Evolutionary conservation across 495 filamentous ascomycete genomes (phyloP), one percentile per base, ranked within the genome.

Genomic region (Annulohypoxylon maeteangense): DNA sequence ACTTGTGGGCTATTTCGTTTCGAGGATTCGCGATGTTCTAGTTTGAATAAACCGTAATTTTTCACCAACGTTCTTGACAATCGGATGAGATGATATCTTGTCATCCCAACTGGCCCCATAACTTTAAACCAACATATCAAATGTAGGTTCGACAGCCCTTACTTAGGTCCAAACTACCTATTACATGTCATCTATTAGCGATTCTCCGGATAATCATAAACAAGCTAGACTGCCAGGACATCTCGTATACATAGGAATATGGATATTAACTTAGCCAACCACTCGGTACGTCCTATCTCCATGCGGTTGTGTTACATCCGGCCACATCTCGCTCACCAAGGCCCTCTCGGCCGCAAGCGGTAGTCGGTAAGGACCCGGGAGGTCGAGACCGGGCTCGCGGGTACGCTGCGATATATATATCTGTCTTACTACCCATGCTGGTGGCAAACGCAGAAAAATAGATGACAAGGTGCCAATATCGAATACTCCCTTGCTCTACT

Each of bases 361-460:
- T 11, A 60, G 45, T 64, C 53, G 60, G 67, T 7, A 34, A 59
- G 54, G 60, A 22, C 25, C 32, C 34, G 61, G 60, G 45, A 70
- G 42, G 54, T 70, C 45, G 67, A 70, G 67, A 70, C 67, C 67
- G 55, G 67, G 67, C 67, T 70, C 45, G 44, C 45, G 67, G 67
- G 60, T 64, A 48, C 45, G 34, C 16, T 38, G n/a, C 10, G 34
- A 56, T 59, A 59, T 40, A n/a, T 64, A 70, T 60, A 70, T 32
- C 47, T 48, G 27, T n/a, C 36, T 12, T 27, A 22, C 16, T 22
- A 22, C 53, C 25, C 44, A 18, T 42, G 60, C 36, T 11, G 6
- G 66, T 58, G 66, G 66, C 59, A 16, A 69, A 31, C 14, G n/a
- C 6, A 44, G 40, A 8, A 10, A 11, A 36, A 36, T 22, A 29